These are phyloP conservation scores for Omphalea diandra DNA, from an alignment of 441 rosid genomes.

Conservation along the genomic window DNA sequence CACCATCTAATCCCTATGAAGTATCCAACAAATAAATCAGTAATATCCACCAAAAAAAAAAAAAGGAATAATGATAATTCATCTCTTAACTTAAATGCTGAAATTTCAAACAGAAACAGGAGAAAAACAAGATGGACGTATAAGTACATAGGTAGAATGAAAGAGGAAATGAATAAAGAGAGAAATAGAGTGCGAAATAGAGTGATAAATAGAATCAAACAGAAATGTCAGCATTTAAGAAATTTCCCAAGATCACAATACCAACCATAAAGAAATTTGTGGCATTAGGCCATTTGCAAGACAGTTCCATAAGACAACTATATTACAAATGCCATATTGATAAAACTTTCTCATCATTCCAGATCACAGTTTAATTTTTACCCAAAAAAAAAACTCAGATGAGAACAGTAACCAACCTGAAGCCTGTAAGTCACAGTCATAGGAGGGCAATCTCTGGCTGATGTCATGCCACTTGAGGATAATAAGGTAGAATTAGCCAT, in stretches of 20 bases:
- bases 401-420: conserved; percentile 60
- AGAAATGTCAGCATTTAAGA: background rate
- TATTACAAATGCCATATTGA: background rate
- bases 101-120: background rate
- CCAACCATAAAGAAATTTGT: background rate
- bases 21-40: background rate
- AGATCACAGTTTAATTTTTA: background rate
- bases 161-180: background rate
- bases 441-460: conserved; percentile 88
- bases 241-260: background rate
- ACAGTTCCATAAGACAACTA: background rate
- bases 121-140: background rate
- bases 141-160: background rate
- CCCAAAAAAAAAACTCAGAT: background rate
- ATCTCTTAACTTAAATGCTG: background rate
- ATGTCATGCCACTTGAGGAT: conserved; percentile 59
- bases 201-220: background rate
- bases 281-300: background rate
- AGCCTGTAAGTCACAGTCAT: conserved; percentile 99
- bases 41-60: background rate
- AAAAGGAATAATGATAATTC: background rate
- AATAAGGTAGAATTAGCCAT: conserved; percentile 62
- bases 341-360: background rate
- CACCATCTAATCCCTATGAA: conserved; percentile 95
- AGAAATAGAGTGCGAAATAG: too few species aligned